Base-by-base conservation (phyloP, 2,329 filamentous ascomycete species). In the Exophiala sideris region DNA sequence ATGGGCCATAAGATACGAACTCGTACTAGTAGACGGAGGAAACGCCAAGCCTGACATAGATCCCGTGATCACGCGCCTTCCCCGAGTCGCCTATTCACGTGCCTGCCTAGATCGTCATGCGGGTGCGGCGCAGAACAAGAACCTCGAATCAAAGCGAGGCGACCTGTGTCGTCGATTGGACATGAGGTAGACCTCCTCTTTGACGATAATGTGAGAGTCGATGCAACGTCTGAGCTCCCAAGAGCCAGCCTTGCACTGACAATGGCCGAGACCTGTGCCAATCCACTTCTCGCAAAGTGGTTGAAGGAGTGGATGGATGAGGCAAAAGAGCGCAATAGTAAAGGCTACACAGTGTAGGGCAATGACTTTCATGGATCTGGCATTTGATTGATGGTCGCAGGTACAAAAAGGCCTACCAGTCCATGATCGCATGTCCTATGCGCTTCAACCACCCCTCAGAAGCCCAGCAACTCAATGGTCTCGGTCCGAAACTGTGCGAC, bases 291-390 rank as follows among this genome's bases (percentile, higher is more conserved):
- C 7, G 77, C 91, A 9, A 73, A 74, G 60, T 91, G 87, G 84
- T 82, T 91, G 47, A 85, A 88, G 65, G 87, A 91, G 73, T 90
- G 86, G 86, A 79, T 87, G 46, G 86, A 91, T 41, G 68, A 80
- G 38, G 88, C 87, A 10, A 78, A 80, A 45, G 82, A 89, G 62
- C 80, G 80, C 42, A 89, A 86, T 65, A 81, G 82, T 14, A 90
- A 89, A 67, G 86, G 86, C 18, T 72, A 84, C 20, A 82, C 79
- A 45, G 73, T 76, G 74, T 78, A 51, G 38, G 69, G 65, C 48
- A 14, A 16, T 12, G 11, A 33, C n/a, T 21, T 20, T 34, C 3
- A 6, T 29, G 9, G 14, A 5, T 7, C 2, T 12, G 8, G 35
- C n/a, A 33, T 16, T 10, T 16, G 45, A 5, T 40, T 45, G 45